Evolutionary conservation across 2,329 filamentous ascomycete genomes (phyloP).

Genomic region (Trichoderma atrobrunneum): DNA sequence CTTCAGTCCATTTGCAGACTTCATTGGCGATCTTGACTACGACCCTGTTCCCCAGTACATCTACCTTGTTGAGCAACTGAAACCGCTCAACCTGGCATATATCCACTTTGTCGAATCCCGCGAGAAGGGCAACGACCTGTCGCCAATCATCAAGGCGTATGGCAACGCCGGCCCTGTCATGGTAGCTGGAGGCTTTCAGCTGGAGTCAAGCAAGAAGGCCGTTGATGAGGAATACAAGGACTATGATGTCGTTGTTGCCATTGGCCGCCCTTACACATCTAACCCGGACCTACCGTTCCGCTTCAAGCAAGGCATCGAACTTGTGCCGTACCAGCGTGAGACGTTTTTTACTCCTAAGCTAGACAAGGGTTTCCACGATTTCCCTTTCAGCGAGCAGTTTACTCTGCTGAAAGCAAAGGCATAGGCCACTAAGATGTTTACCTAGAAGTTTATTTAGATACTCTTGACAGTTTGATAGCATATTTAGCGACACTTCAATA

Average conservation of each 20-base stretch:
- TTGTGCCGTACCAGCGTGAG: slow-evolving; percentile 5
- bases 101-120: slow-evolving; percentile 6
- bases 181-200: not conserved
- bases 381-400: slow-evolving; percentile 10
- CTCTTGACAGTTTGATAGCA: not conserved
- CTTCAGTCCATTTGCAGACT: slow-evolving; percentile 50
- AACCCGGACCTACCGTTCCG: slow-evolving; percentile 13
- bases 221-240: slow-evolving; percentile 7
- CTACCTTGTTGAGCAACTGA: slow-evolving; percentile 11
- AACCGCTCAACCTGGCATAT: slow-evolving; percentile 4
- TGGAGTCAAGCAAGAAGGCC: slow-evolving; percentile 8
- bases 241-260: slow-evolving; percentile 4
- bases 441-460: not conserved
- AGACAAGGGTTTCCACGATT: slow-evolving; percentile 12
- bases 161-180: not conserved
- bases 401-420: not conserved
- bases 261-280: slow-evolving; percentile 10
- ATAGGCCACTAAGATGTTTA: not conserved
- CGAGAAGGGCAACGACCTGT: slow-evolving; percentile 1
- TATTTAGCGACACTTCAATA: not conserved
- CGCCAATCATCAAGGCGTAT: slow-evolving; percentile 3
- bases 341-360: slow-evolving; percentile 1
- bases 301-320: slow-evolving; percentile 1
- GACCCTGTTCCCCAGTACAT: not conserved
- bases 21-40: not conserved